phyloP scores from a whole-genome alignment of 2,329 filamentous ascomycete species.

The Aspergillus oerlinghausenensis region DNA sequence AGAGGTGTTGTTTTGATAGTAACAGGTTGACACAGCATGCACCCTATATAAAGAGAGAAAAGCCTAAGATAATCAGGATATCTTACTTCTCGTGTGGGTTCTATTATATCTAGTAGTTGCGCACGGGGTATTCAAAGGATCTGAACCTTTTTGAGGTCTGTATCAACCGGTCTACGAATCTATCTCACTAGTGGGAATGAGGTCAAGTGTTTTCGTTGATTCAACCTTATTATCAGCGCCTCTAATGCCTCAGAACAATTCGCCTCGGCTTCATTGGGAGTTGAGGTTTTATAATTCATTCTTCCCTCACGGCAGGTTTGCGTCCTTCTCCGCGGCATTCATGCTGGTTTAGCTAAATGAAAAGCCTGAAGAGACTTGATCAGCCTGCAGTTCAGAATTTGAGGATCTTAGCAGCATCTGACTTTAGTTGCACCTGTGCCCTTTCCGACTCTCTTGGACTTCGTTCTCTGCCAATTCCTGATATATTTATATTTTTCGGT shows the following conservation, averaged over 20 bases:
- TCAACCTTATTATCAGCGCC: not conserved
- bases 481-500: not conserved
- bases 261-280: not conserved
- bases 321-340: not conserved
- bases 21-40: not conserved
- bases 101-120: not conserved
- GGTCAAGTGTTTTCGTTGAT: not conserved
- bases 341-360: not conserved
- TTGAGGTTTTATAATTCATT: not conserved
- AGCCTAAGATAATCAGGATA: not conserved
- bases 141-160: not conserved
- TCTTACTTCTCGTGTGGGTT: no score
- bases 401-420: not conserved
- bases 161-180: no score
- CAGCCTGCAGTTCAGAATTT: not conserved
- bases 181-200: not conserved
- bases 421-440: not conserved
- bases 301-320: not conserved
- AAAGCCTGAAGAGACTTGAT: not conserved
- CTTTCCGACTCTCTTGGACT: not conserved
- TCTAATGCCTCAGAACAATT: not conserved
- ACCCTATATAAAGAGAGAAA: not conserved
- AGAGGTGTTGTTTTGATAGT: not conserved
- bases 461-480: not conserved
- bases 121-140: not conserved